Percentiles rank a stretch among this genome's conserved stretches.
Conservation (phyloP, 768 basidiomycete species). For the Hericium erinaceus region DNA sequence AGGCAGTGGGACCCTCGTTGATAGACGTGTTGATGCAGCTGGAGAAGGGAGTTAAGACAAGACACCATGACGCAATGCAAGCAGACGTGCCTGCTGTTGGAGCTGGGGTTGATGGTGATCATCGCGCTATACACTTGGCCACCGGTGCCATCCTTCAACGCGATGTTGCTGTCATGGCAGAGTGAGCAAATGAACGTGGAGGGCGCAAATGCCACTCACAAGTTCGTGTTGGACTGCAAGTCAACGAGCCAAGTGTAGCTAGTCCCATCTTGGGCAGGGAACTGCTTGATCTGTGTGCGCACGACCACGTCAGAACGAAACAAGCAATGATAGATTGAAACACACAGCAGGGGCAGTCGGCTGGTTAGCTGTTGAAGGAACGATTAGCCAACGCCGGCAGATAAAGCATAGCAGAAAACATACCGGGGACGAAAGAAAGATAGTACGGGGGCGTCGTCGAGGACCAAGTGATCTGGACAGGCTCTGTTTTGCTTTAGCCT, state of each 20-base stretch:
- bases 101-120: constrained; percentile 32
- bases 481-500: constrained; percentile 35
- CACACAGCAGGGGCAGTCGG: constrained; percentile 41
- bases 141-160: constrained; percentile 53
- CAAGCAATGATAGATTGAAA: background rate
- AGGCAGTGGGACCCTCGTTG: constrained; percentile 5
- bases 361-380: constrained; percentile 38
- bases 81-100: constrained; percentile 26
- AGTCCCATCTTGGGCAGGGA: constrained; percentile 35
- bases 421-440: constrained; percentile 54
- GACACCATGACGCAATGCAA: background rate
- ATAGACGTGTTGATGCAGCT: constrained; percentile 8
- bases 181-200: background rate
- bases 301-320: constrained; percentile 9
- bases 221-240: constrained; percentile 29
- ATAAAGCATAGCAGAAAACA: constrained; percentile 7
- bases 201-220: constrained; percentile 32
- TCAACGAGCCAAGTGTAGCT: constrained; percentile 48
- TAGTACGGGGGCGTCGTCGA: constrained; percentile 46
- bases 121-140: constrained; percentile 40
- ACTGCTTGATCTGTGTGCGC: constrained; percentile 40
- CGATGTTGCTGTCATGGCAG: constrained; percentile 33
- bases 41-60: background rate
- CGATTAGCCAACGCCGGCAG: background rate
- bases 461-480: constrained; percentile 43